Evolutionary conservation across 257 asterid genomes (phyloP).

Genomic region (Phtheirospermum japonicum): DNA sequence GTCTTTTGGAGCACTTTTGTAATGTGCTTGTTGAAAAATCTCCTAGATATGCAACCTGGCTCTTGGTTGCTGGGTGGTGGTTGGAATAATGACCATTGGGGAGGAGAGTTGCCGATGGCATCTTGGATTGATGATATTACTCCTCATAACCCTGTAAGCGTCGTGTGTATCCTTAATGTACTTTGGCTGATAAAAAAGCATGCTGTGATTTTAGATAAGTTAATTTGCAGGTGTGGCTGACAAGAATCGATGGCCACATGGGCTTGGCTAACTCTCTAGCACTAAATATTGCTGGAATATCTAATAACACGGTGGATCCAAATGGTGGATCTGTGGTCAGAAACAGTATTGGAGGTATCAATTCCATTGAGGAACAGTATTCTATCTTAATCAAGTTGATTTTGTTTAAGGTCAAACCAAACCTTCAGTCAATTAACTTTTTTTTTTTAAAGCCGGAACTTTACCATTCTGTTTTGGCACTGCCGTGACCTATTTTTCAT

Average conservation of each 20-base stretch:
- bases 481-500: background rate
- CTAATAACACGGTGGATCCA: conserved; percentile 52
- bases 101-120: conserved; percentile 87
- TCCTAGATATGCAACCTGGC: conserved; percentile 58
- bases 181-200: conserved; percentile 20
- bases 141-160: conserved; percentile 76
- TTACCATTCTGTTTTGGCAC: conserved; percentile 4
- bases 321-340: conserved; percentile 77
- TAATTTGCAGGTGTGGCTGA: conserved; percentile 73
- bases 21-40: conserved; percentile 23
- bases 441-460: no score
- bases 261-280: conserved; percentile 93
- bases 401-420: background rate
- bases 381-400: conserved; percentile 18
- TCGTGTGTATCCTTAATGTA: conserved; percentile 19
- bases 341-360: conserved; percentile 56
- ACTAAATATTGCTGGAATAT: conserved; percentile 65
- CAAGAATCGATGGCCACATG: conserved; percentile 98
- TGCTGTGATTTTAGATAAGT: conserved; percentile 18
- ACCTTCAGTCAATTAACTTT: conserved; percentile 17
- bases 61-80: conserved; percentile 96
- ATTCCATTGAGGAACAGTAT: conserved; percentile 8
- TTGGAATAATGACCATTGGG: conserved; percentile 97
- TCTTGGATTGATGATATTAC: conserved; percentile 93
- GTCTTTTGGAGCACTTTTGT: conserved; percentile 19